A percentile compares a stretch with the other conserved stretches of the same genome.
phyloP scores from a whole-genome alignment of 352 stramenopile genomes.

The Blastocystis sp. region DNA sequence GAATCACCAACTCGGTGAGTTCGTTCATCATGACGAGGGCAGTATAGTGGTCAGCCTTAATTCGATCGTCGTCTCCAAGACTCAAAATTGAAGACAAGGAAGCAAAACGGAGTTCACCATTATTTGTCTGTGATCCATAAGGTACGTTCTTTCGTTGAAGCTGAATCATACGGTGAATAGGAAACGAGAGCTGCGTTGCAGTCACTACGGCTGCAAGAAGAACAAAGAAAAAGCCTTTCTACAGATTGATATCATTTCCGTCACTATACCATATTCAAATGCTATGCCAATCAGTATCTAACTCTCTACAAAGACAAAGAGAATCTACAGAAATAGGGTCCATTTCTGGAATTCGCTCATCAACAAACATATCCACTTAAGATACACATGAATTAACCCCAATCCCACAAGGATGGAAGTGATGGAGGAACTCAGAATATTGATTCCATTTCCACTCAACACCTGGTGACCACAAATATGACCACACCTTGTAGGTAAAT shows the following conservation, averaged over 20 bases:
- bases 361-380: constrained; percentile 12
- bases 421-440: constrained; percentile 34
- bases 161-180: constrained; percentile 55
- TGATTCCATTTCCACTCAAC: background rate
- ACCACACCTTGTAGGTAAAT: background rate
- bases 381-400: background rate
- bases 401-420: constrained; percentile 6
- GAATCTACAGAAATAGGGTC: no score
- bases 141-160: constrained; percentile 19
- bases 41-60: constrained; percentile 45
- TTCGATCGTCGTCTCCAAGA: background rate
- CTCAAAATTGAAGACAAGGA: constrained; percentile 13
- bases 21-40: constrained; percentile 24
- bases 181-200: constrained; percentile 13
- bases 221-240: background rate
- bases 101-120: constrained; percentile 22
- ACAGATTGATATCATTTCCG: no score
- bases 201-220: background rate
- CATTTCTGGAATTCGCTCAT: no score
- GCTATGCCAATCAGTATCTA: no score
- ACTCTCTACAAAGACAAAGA: no score
- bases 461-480: background rate
- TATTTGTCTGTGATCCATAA: constrained; percentile 55
- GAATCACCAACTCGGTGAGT: background rate
- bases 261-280: no score